Evolutionary conservation across 2,329 filamentous ascomycete species (phyloP), one percentile per base, ranked within the genome.

Genomic region (Sporothrix pallida): DNA sequence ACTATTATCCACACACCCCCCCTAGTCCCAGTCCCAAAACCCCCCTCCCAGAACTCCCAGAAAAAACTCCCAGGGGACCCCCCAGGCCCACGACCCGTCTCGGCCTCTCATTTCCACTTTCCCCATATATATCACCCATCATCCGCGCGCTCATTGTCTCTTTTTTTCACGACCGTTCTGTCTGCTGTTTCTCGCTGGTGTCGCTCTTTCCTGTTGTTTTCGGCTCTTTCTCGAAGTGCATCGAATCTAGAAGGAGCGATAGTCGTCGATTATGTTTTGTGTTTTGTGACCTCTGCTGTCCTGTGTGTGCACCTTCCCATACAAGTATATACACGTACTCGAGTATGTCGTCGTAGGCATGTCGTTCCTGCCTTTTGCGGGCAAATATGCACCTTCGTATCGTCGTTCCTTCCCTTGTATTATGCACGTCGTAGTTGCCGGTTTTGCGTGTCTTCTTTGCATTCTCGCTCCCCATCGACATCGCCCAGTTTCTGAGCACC

Each of bases 41-140:
- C 65, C 63, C 63, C 63, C 44, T 48, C 62, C 58, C 26, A 44
- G 31, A 63, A 44, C 37, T 69, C 65, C 46, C 65, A 69, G 26
- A 50, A 65, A 42, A 68, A 68, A 68, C 26, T 42, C 65, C 13
- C 65, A 69, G 65, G 26, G 2, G 31, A 37, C 44, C 70, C 69
- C 70, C 71, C 65, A 70, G 70, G 54, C 73, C 73, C 71, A 72
- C 58, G 69, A 73, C 68, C 60, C 70, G 70, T 71, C 74, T 73
- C 72, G 74, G 72, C 70, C 72, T 70, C 74, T 72, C 72, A 75
- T 75, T 75, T 73, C 74, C 74, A 73, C 71, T 65, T 73, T 71
- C 54, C 68, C 67, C 69, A 52, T 65, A 70, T 73, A 72, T 73
- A 74, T 70, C 72, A 58, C 69, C 72, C 69, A 69, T 71, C 73